Evolutionary conservation across 2,329 filamentous ascomycete genomes (phyloP), one percentile per base, ranked within the genome.

Genomic region (Byssothecium circinans): DNA sequence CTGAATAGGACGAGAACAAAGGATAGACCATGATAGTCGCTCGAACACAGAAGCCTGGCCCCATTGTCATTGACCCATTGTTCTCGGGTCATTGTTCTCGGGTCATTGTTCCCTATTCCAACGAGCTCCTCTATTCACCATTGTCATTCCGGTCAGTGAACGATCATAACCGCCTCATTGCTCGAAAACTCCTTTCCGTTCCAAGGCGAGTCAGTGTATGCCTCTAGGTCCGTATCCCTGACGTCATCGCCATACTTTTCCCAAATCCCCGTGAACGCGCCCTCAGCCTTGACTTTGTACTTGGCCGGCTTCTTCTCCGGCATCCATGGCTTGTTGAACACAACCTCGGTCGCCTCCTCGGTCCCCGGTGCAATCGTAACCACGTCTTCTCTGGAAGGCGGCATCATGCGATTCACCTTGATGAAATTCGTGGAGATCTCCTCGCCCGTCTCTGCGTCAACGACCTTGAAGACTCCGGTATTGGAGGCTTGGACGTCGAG

Each of bases 271-370:
- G 61, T 63, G 54, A 70, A 69, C 2, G 54, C 43, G 0, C 73
- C 73, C 22, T 61, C 59, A 7, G 58, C 64, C 18, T 60, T 56
- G 12, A 74, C 57, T n/a, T 64, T 69, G 52, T 72, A 73, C 43
- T 60, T 62, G 8, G 65, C 65, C 6, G 69, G 68, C 41, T 60
- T 66, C 37, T 56, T 55, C 15, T 64, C 53, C 6, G 70, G 67
- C 58, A 74, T 65, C 64, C 71, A 71, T 0, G 71, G 68, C 47
- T 61, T 64, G 29, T 65, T 55, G 32, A 75, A 65, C 3, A 66
- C 57, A 2, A 75, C 48, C n/a, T 73, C 66, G 10, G 61, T 54
- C n/a, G 61, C 59, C 10, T 67, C 56, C 20, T 66, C 56, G 2
- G 61, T 60, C 8, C 69, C 67, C 0, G 73, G 70, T 14, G 52